Evolutionary conservation across 371 early-diverging fungal species (phyloP).

Genomic region (Saksenaea vasiformis): DNA sequence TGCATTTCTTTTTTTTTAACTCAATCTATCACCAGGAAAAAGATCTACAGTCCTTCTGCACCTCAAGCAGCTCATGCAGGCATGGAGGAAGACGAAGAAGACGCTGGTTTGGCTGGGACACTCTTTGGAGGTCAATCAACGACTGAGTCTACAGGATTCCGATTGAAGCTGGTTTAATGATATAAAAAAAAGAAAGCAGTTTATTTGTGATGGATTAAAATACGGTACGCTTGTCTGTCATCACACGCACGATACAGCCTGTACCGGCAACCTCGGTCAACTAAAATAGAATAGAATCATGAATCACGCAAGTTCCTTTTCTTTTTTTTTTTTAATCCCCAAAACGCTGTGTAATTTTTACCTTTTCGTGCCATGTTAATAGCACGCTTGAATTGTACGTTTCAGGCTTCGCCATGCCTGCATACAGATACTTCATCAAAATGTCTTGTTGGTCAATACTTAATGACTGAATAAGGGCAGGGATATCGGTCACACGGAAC

Average conservation of each 20-base stretch:
- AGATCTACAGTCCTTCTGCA: slow-evolving; percentile 63
- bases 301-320: neutral
- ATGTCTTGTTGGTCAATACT: slow-evolving; percentile 69
- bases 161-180: slow-evolving; percentile 46
- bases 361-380: slow-evolving; percentile 93
- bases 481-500: slow-evolving; percentile 70
- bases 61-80: slow-evolving; percentile 66
- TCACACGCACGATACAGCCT: slow-evolving; percentile 85
- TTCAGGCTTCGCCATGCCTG: slow-evolving; percentile 88
- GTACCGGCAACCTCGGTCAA: slow-evolving; percentile 82
- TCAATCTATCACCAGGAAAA: slow-evolving; percentile 27
- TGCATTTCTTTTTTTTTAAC: no score
- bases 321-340: neutral
- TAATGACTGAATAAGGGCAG: slow-evolving; percentile 62
- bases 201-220: slow-evolving; percentile 23
- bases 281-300: slow-evolving; percentile 37
- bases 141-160: slow-evolving; percentile 58
- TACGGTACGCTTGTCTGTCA: slow-evolving; percentile 84
- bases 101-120: slow-evolving; percentile 46
- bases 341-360: slow-evolving; percentile 21
- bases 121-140: slow-evolving; percentile 50
- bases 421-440: slow-evolving; percentile 90
- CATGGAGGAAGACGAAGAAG: slow-evolving; percentile 39
- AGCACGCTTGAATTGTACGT: slow-evolving; percentile 78
- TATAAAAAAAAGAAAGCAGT: neutral